These are phyloP conservation scores for Sclerotinia minor DNA, from an alignment of 2,329 filamentous ascomycete genomes.

Conservation along the genomic window DNA sequence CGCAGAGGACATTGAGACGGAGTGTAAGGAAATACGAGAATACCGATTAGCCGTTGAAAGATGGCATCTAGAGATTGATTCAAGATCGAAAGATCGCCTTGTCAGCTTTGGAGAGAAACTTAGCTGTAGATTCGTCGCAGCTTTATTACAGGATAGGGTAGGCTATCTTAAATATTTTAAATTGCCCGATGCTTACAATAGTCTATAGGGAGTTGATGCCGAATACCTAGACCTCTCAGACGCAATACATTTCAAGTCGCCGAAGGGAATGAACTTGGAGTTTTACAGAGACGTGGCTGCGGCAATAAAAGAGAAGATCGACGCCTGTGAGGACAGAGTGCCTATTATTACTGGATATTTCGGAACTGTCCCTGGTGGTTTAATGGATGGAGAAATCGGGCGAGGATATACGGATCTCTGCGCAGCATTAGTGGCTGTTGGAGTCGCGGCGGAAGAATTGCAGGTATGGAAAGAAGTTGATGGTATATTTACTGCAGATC, in stretches of 20 bases:
- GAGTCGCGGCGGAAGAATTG: conserved; percentile 80
- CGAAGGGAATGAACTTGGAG: conserved; percentile 59
- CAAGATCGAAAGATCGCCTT: conserved; percentile 79
- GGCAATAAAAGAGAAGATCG: conserved; percentile 63
- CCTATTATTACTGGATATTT: conserved; percentile 93
- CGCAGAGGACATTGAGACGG: conserved; percentile 66
- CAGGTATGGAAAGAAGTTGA: conserved; percentile 99
- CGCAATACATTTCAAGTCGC: conserved; percentile 66
- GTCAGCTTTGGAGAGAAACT: conserved; percentile 96
- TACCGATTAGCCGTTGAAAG: conserved; percentile 65
- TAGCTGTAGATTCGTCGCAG: conserved; percentile 88
- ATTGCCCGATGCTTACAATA: conserved; percentile 20
- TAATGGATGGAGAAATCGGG: conserved; percentile 85
- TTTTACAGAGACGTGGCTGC: conserved; percentile 69
- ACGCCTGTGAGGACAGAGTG: conserved; percentile 64
- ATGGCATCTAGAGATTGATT: conserved; percentile 74
- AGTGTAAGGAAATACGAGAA: conserved; percentile 79
- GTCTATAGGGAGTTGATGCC: conserved; percentile 67
- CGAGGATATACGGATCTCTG: conserved; percentile 97
- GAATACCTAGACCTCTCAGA: conserved; percentile 90
- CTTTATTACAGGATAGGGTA: conserved; percentile 73
- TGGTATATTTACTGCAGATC: conserved; percentile 83
- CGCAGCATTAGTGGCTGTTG: conserved; percentile 87
- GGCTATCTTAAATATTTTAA: conserved; percentile 10
- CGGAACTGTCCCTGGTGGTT: conserved; percentile 84